Percentiles rank a stretch among this genome's conserved stretches.
Evolutionary conservation across 192 early-diverging fungal species (phyloP).

Genomic region (Coemansia furcata): DNA sequence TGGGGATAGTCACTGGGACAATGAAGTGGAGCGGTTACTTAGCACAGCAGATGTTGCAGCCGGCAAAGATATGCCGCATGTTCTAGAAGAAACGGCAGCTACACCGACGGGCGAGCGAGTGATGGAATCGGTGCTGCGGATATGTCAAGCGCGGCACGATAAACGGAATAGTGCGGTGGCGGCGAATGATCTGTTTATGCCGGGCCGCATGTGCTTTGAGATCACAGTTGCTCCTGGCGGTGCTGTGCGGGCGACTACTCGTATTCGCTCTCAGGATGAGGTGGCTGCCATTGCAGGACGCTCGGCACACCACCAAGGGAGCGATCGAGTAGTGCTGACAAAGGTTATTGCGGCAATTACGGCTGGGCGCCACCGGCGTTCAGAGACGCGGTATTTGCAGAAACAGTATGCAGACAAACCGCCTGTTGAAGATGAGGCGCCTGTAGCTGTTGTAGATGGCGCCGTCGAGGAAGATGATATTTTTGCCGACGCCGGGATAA

Average conservation of each 20-base stretch:
- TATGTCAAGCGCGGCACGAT: constrained; percentile 43
- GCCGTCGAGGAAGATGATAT: constrained; percentile 66
- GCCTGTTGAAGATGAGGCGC: constrained; percentile 10
- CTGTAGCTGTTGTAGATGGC: constrained; percentile 8
- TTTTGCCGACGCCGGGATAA: constrained; percentile 81
- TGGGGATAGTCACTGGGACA: constrained; percentile 47
- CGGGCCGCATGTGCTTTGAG: constrained; percentile 74
- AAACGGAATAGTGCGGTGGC: constrained; percentile 44
- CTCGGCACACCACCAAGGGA: not conserved
- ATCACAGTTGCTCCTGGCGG: constrained; percentile 57
- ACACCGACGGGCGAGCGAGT: constrained; percentile 22
- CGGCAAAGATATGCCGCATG: not conserved
- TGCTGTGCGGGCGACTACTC: constrained; percentile 68
- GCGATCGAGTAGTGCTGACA: constrained; percentile 18
- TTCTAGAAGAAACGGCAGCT: not conserved
- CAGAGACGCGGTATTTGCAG: not conserved
- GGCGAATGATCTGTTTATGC: constrained; percentile 68
- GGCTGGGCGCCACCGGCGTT: constrained; percentile 26
- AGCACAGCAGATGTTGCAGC: not conserved
- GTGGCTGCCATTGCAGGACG: constrained; percentile 12
- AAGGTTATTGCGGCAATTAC: constrained; percentile 49
- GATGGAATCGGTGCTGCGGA: constrained; percentile 29
- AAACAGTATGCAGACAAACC: not conserved
- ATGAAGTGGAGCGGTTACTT: constrained; percentile 33
- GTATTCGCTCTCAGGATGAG: constrained; percentile 73